phyloP scores from a whole-genome alignment of 805 yeast genomes.

The Danielia reshetovae region DNA sequence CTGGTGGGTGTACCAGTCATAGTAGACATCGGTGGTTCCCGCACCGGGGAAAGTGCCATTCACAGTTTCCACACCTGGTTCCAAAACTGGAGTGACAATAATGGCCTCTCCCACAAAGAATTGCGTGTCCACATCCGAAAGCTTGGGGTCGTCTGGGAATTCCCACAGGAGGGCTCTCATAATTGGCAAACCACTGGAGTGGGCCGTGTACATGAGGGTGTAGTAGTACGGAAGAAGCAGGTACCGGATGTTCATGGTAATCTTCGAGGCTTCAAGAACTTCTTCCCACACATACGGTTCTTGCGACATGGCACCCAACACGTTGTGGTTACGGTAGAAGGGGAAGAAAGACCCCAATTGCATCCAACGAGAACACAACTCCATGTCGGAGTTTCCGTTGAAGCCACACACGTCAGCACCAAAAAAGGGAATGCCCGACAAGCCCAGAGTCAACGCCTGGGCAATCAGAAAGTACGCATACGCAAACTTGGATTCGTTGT shows the following conservation, averaged over 20 bases:
- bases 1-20: slow-evolving; percentile 22
- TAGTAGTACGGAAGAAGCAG: slow-evolving; percentile 24
- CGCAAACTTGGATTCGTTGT: slow-evolving; percentile 18
- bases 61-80: slow-evolving; percentile 17
- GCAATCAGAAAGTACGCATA: slow-evolving; percentile 23
- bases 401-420: slow-evolving; percentile 26
- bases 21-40: slow-evolving; percentile 18
- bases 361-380: slow-evolving; percentile 29
- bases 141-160: slow-evolving; percentile 17
- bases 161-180: slow-evolving; percentile 22
- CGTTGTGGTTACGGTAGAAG: slow-evolving; percentile 30
- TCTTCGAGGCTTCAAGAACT: slow-evolving; percentile 24
- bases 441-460: slow-evolving; percentile 22
- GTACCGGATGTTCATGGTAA: slow-evolving; percentile 35
- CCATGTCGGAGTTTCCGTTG: slow-evolving; percentile 22
- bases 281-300: slow-evolving; percentile 29
- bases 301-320: slow-evolving; percentile 21
- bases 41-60: slow-evolving; percentile 22
- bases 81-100: slow-evolving; percentile 23
- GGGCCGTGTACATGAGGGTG: slow-evolving; percentile 21
- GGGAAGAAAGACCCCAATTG: slow-evolving; percentile 32
- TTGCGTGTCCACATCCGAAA: slow-evolving; percentile 18
- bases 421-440: slow-evolving; percentile 23
- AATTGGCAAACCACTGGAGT: slow-evolving; percentile 20
- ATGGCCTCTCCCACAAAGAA: slow-evolving; percentile 25